Base-by-base conservation (phyloP, 768 basidiomycete genomes). In the Auricularia sp. region DNA sequence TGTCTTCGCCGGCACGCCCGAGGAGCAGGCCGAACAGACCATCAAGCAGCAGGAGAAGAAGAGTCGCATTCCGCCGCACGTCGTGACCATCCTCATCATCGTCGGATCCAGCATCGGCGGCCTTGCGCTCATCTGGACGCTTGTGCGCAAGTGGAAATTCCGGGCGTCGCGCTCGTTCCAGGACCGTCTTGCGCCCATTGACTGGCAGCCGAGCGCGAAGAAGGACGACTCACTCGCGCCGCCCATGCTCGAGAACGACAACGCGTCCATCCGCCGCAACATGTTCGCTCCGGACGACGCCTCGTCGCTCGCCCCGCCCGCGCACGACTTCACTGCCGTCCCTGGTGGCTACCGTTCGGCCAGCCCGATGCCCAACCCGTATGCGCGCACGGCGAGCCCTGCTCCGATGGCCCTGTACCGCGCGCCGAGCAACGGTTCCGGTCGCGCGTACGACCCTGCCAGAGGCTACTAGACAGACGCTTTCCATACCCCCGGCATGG, bases 131-230 rank as follows among this genome's bases (percentile, higher is more conserved):
- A 79, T 88, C 67, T 95, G 92, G 92, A 94, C 91, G 60, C 76
- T 92, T 71, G 89, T 93, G 80, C 87, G 92, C 78, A 93, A 93
- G 75, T 93, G 90, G 88, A 92, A 93, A 77, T 86, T 93, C 71
- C 85, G 84, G 63, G 84, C 88, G 64, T 93, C 91, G 36, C 80
- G 83, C 71, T 81, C 83, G 69, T 93, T 93, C 72, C 88, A 91
- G 70, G 84, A 86, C 66, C 90, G 91, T 68, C 84, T 95, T 78
- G 84, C 88, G 65, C 91, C 93, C 66, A 91, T 93, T 72, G 86
- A 92, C 77, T 93, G 90, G 90, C 84, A 88, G 71, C 89, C 90
- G n/a, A 80, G 82, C 56, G 76, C 71, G 62, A 77, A 77, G 3
- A 63, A 63, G 47, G 56, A 62, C 51, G 81, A 81, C 7, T 80